phyloP scores from a whole-genome alignment of 2,329 filamentous ascomycete genomes.

The Monilinia polystroma region DNA sequence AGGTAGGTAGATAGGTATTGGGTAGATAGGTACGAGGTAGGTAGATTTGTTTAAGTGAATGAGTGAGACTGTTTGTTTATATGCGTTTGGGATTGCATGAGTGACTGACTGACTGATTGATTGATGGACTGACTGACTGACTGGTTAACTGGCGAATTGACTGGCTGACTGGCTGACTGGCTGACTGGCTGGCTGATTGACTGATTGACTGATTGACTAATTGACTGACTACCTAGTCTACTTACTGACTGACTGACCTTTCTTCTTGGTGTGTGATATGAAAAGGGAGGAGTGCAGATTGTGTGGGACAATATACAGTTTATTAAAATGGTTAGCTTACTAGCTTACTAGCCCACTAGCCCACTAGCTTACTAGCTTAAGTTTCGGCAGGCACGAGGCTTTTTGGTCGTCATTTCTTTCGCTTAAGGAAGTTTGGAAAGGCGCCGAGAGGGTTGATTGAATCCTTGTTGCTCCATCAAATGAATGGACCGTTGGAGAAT shows the following conservation, averaged over 20 bases:
- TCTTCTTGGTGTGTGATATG: slow-evolving; percentile 4
- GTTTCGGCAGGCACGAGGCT: slow-evolving; percentile 21
- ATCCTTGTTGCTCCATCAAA: slow-evolving; percentile 8
- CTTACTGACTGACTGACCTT: too few relatives aligned
- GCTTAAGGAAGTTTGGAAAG: slow-evolving; percentile 19
- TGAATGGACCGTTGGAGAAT: background rate
- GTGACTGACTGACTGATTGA: too few relatives aligned
- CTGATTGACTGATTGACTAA: too few relatives aligned
- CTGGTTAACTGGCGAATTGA: too few relatives aligned
- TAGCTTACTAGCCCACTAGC: background rate
- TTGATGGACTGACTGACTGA: too few relatives aligned
- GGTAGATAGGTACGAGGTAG: too few relatives aligned
- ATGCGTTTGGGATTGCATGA: too few relatives aligned
- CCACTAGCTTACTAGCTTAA: background rate
- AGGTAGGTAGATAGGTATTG: too few relatives aligned
- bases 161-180: too few relatives aligned
- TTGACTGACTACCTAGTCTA: background rate
- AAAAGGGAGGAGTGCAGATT: slow-evolving; percentile 11
- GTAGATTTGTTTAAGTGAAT: too few relatives aligned
- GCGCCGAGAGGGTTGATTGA: slow-evolving; percentile 2
- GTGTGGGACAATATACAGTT: background rate
- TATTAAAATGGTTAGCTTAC: slow-evolving; percentile 3
- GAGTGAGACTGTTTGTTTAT: too few relatives aligned
- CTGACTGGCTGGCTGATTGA: too few relatives aligned
- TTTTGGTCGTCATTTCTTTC: slow-evolving; percentile 18